A percentile compares a stretch with the other conserved stretches of the same genome.
Conservation (phyloP, 139 green algal species). For the Auxenochlorella pyrenoidosa region DNA sequence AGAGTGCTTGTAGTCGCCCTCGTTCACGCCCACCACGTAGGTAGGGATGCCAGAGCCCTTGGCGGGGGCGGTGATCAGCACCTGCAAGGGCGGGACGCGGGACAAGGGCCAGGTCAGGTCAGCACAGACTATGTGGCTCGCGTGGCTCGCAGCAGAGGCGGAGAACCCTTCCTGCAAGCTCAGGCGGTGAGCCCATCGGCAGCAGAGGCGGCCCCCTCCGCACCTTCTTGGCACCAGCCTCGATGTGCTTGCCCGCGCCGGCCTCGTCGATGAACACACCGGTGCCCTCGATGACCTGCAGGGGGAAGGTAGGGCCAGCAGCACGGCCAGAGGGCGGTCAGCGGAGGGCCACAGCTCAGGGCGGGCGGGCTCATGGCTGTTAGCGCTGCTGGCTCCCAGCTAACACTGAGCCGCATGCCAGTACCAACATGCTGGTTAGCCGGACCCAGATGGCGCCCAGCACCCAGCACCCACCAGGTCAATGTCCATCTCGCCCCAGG, state of each 20-base stretch:
- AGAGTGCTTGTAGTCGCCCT: constrained; percentile 88
- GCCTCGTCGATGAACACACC: constrained; percentile 93
- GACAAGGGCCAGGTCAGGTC: neutral
- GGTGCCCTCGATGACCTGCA: constrained; percentile 98
- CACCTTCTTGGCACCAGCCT: constrained; percentile 99
- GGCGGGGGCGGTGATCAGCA: constrained; percentile 97
- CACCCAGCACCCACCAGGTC: constrained; percentile 85
- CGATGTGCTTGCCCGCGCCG: constrained; percentile 91
- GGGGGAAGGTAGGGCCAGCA: neutral
- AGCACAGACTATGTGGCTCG: no score
- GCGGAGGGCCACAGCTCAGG: no score
- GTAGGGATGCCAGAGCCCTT: constrained; percentile 99
- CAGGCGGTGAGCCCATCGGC: no score
- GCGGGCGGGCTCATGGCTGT: no score
- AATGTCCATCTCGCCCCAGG: constrained; percentile 90
- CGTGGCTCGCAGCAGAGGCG: no score
- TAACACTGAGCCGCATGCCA: no score
- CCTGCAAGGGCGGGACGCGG: neutral
- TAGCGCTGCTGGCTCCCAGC: no score
- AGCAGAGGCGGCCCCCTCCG: no score
- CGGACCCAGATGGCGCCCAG: no score
- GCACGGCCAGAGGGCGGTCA: constrained; percentile 73
- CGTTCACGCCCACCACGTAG: constrained; percentile 99
- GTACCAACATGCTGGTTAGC: no score
- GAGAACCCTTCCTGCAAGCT: no score